Evolutionary conservation across 2,329 filamentous ascomycete species (phyloP), one percentile per base, ranked within the genome.

Genomic region (Domatiomyces globalis): DNA sequence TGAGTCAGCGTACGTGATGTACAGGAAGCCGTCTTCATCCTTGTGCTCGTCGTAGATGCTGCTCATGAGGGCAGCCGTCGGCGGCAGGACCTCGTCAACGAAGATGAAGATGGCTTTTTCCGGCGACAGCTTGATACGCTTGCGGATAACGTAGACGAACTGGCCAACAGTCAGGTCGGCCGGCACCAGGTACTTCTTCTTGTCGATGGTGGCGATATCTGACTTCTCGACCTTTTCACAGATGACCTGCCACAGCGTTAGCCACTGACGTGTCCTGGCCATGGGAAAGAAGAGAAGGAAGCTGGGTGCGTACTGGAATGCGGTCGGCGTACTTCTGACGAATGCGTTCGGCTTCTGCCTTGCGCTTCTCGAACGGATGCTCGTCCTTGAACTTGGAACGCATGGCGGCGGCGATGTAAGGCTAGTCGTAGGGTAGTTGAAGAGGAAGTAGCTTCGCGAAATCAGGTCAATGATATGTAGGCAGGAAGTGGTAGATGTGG

Each of bases 71-170:
- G 92, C 92, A 54, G 92, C 92, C 7, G 92, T 96, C 2, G 92
- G 92, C 49, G 92, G 92, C 51, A 98, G 79, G 49, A 95, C 90
- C 74, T 96, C 92, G 69, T 96, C 90, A 66, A 98, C 92, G 73
- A 96, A 98, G 79, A 98, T 96, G 79, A 98, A 98, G 75, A 98
- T 98, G 68, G 92, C 92, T 80, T 98, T 98, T 77, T 98, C 92
- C 29, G 92, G 92, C 51, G 88, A 95, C 62, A 98, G 80, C 87
- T 98, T 98, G 76, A 98, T 98, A 67, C 92, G 85, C 81, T 98
- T 98, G 70, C 92, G 88, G 73, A 98, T 98, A 60, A 98, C 92
- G 73, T 98, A 98, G 74, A 98, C 92, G 69, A 98, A 95, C 83
- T 98, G 92, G 64, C 92, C 92, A 58, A 98, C 92, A 57, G 92